Percentiles rank a stretch among this genome's conserved stretches.
phyloP scores from a whole-genome alignment of 441 rosid species.

The Isatis lusitanica region DNA sequence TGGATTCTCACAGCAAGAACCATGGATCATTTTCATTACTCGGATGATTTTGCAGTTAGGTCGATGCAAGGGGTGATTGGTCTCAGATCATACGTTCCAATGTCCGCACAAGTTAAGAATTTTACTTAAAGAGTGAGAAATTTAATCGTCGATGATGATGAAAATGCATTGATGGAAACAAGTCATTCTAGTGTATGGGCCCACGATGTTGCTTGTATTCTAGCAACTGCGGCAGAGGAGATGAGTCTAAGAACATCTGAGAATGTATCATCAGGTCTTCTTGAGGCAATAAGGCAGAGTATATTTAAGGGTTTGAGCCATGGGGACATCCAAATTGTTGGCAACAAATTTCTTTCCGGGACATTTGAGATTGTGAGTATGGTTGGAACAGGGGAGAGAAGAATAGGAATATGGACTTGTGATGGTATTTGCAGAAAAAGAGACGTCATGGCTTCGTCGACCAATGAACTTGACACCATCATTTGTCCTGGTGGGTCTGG shows the following conservation, averaged over 20 bases:
- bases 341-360: constrained; percentile 11
- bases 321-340: constrained; percentile 34
- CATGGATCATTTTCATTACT: constrained; percentile 32
- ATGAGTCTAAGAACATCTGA: background rate
- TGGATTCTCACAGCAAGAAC: constrained; percentile 47
- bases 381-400: background rate
- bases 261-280: constrained; percentile 16
- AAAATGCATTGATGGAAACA: constrained; percentile 4
- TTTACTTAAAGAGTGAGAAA: constrained; percentile 39
- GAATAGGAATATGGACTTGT: constrained; percentile 16
- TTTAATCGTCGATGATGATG: constrained; percentile 16
- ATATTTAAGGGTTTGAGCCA: constrained; percentile 32
- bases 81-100: constrained; percentile 33
- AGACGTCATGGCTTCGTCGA: background rate
- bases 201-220: constrained; percentile 36
- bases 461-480: background rate
- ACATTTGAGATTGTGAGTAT: constrained; percentile 40
- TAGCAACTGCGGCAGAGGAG: constrained; percentile 42
- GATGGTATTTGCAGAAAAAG: background rate
- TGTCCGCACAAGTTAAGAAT: constrained; percentile 19
- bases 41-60: constrained; percentile 19
- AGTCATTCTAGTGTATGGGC: constrained; percentile 24
- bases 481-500: constrained; percentile 29
- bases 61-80: constrained; percentile 52
- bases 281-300: constrained; percentile 24